Evolutionary conservation across 169 alveolate species (phyloP), one percentile per base, ranked within the genome.

Genomic region (Eimeria zaria): DNA sequence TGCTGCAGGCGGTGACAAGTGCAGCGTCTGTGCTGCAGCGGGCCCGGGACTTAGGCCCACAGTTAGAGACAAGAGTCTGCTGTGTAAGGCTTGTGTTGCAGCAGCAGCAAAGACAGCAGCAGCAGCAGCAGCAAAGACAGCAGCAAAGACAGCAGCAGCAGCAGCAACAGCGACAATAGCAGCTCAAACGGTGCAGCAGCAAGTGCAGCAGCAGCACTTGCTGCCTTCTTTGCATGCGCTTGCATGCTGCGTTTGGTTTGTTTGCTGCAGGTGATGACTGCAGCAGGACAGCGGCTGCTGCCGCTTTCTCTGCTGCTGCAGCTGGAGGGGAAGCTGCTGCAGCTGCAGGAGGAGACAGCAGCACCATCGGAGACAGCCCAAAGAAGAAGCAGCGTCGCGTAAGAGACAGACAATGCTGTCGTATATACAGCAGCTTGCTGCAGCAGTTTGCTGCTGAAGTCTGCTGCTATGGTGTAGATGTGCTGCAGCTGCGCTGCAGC

Each of bases 11-110:
- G 6, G 85, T 88, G 33, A 62, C 69, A 36, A 41, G 48, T 36
- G 85, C 81, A 36, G 95, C 95, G 3, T 67, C 84, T 6, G 85
- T 88, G 85, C 95, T 88, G 95, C 95, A 88, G 95, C 69, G 95
- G 8, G 84, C 81, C 20, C 41, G 85, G 5, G 95, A 67, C 20
- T 6, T 64, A 24, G 84, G 85, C 20, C 46, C 67, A 0, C 95
- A 64, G 51, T 55, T 64, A 33, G 85, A 67, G 53, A 62, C 69
- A n/a, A 39, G 71, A 46, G 71, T 64, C 33, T 64, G 84, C 81
- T 67, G 84, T 30, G 85, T 64, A n/a, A 64, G 84, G 33, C 60
- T 6, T 7, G 24, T 3, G 73, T 27, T 14, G 60, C 89, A 22
- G 48, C 67, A 18, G 33, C 89, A 0, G n/a, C 91, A 30, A 74